Evolutionary conservation across 345 rosid genomes (phyloP).

Genomic region (Acer yangbiense): DNA sequence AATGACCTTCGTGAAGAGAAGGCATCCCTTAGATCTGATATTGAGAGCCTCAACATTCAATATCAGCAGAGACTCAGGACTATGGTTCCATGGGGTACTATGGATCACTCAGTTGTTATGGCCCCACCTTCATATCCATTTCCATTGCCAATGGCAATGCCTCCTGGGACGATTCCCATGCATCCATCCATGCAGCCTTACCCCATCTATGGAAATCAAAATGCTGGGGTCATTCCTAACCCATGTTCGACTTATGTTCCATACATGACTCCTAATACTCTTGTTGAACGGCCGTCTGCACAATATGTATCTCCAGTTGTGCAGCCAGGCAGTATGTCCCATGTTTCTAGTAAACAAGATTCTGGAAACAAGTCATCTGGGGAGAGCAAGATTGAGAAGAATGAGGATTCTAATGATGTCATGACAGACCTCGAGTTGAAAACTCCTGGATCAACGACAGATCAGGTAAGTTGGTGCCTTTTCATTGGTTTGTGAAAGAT

Average conservation of each 20-base stretch:
- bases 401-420: slow-evolving; percentile 63
- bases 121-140: slow-evolving; percentile 70
- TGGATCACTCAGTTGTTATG: slow-evolving; percentile 77
- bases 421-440: slow-evolving; percentile 85
- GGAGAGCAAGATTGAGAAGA: slow-evolving; percentile 59
- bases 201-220: slow-evolving; percentile 73
- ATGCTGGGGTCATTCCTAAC: slow-evolving; percentile 61
- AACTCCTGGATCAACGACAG: slow-evolving; percentile 75
- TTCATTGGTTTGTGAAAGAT: slow-evolving; percentile 11
- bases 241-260: slow-evolving; percentile 76
- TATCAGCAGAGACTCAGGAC: slow-evolving; percentile 79
- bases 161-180: slow-evolving; percentile 80
- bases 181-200: slow-evolving; percentile 81
- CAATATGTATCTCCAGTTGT: slow-evolving; percentile 46
- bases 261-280: slow-evolving; percentile 53
- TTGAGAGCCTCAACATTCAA: slow-evolving; percentile 68
- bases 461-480: slow-evolving; percentile 51
- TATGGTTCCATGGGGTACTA: slow-evolving; percentile 63
- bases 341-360: slow-evolving; percentile 45
- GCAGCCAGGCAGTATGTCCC: slow-evolving; percentile 41
- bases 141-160: slow-evolving; percentile 75
- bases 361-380: slow-evolving; percentile 53
- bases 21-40: slow-evolving; percentile 71
- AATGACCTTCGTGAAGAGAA: slow-evolving; percentile 90
- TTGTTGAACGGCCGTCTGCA: slow-evolving; percentile 58